Evolutionary conservation across 768 basidiomycete species (phyloP).

Genomic region (Peribolospora baueri): DNA sequence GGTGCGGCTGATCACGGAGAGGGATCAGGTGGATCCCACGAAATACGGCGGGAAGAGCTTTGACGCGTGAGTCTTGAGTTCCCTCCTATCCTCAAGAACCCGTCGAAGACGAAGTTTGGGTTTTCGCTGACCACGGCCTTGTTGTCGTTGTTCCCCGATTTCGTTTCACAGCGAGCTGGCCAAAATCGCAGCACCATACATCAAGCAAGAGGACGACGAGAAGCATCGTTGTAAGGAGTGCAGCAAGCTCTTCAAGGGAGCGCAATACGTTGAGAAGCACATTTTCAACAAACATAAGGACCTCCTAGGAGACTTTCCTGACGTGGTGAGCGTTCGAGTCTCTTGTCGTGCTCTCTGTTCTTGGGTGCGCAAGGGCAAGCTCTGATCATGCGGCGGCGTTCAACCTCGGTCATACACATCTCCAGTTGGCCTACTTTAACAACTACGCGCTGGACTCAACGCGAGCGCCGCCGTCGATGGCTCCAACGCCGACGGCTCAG

Average conservation of each 20-base stretch:
- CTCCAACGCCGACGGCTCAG: too few species aligned
- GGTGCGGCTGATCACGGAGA: conserved; percentile 53
- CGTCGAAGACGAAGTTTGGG: not conserved
- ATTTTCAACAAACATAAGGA: conserved; percentile 76
- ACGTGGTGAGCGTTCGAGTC: conserved; percentile 36
- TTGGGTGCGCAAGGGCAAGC: not conserved
- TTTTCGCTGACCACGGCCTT: not conserved
- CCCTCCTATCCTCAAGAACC: not conserved
- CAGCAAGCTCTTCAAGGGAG: conserved; percentile 90
- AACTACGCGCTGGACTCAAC: conserved; percentile 92
- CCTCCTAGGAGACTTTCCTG: conserved; percentile 44
- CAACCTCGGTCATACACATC: not conserved
- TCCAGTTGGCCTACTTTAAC: conserved; percentile 68
- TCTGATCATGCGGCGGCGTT: not conserved
- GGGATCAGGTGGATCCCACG: conserved; percentile 53
- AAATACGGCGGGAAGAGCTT: conserved; percentile 72
- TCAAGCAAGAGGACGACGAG: conserved; percentile 90
- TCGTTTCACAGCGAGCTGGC: conserved; percentile 40
- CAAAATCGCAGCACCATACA: conserved; percentile 47
- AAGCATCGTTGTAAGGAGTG: conserved; percentile 88
- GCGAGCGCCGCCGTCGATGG: conserved; percentile 27
- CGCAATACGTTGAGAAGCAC: conserved; percentile 92
- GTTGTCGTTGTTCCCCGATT: conserved; percentile 6
- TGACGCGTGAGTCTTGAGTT: conserved; percentile 44
- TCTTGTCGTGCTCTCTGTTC: not conserved